Percentiles rank a stretch among this genome's conserved stretches.
These are phyloP conservation scores for Hericium rajendrae DNA, from an alignment of 768 basidiomycete genomes.

Conservation along the genomic window DNA sequence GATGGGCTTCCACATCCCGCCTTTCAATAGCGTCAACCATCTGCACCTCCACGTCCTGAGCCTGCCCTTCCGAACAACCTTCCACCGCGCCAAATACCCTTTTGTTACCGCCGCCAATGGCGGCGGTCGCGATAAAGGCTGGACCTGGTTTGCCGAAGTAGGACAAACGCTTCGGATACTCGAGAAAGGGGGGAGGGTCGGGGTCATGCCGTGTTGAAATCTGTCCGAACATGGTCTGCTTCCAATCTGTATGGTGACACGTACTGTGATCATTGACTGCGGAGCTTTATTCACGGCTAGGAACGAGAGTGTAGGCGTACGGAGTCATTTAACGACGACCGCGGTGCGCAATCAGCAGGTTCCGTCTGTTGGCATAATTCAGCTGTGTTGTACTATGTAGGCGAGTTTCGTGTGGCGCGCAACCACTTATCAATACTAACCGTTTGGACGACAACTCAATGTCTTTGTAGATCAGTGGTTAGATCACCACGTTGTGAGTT, in stretches of 20 bases:
- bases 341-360: not conserved
- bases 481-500: no score
- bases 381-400: not conserved
- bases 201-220: not conserved
- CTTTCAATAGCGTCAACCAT: conserved; percentile 63
- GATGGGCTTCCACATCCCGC: conserved; percentile 77
- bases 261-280: not conserved
- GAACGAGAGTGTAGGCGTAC: no score
- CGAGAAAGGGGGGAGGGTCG: conserved; percentile 39
- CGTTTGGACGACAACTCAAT: no score
- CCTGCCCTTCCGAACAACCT: conserved; percentile 45
- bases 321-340: not conserved
- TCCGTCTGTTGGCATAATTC: not conserved
- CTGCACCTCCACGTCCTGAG: conserved; percentile 69
- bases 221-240: not conserved
- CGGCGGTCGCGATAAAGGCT: conserved; percentile 44
- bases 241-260: not conserved
- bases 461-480: no score
- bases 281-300: not conserved
- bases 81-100: conserved; percentile 38
- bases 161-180: conserved; percentile 53
- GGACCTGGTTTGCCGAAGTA: conserved; percentile 64
- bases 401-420: no score
- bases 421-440: no score
- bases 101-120: conserved; percentile 24